A percentile compares a stretch with the other conserved stretches of the same genome.
These are phyloP conservation scores for Funneliformis caledonium DNA, from an alignment of 371 early-diverging fungal genomes.

Conservation along the genomic window DNA sequence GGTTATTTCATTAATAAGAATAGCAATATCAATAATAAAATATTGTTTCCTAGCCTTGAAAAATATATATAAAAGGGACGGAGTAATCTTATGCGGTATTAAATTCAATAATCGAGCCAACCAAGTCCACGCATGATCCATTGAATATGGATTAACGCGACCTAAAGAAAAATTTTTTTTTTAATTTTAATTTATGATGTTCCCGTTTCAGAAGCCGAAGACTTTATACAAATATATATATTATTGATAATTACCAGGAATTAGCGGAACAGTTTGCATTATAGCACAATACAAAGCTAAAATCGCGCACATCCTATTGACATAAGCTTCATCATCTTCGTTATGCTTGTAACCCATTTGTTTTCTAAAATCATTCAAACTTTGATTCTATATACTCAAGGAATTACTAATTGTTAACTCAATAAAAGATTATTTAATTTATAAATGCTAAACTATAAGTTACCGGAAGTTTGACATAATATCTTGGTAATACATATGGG, in stretches of 20 bases:
- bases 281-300: conserved; percentile 80
- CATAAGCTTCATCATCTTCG: conserved; percentile 69
- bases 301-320: conserved; percentile 73
- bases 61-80: conserved; percentile 66
- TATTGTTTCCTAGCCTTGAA: conserved; percentile 54
- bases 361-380: conserved; percentile 5
- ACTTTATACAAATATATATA: neutral
- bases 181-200: neutral
- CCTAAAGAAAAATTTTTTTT: conserved; percentile 39
- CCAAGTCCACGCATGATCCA: conserved; percentile 75
- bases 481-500: conserved; percentile 76
- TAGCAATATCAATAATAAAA: neutral
- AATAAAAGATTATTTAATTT: neutral
- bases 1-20: neutral
- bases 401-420: neutral
- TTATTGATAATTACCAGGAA: neutral
- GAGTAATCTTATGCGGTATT: conserved; percentile 74
- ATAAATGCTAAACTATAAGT: conserved; percentile 36
- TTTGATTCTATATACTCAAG: conserved; percentile 11
- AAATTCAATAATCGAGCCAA: conserved; percentile 80
- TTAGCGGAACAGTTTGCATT: conserved; percentile 62
- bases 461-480: conserved; percentile 60
- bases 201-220: neutral
- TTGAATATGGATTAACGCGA: conserved; percentile 59
- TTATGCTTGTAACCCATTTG: neutral